phyloP scores from a whole-genome alignment of 148 eudicot genomes.

The Camellia japonica region DNA sequence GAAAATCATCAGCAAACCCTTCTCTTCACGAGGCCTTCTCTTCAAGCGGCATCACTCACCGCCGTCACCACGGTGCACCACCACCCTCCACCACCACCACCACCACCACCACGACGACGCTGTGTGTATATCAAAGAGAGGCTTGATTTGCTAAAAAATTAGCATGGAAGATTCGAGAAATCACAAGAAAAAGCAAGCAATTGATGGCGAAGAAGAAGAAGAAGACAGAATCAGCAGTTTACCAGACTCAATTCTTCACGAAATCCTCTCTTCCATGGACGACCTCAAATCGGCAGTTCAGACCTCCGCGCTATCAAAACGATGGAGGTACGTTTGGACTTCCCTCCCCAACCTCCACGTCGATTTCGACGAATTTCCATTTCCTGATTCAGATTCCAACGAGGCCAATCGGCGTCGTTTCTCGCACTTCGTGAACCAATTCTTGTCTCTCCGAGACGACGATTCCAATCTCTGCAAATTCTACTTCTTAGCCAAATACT shows the following conservation, averaged over 20 bases:
- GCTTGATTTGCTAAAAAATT: too few relatives aligned
- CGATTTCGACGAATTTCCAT: not conserved
- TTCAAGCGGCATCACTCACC: too few relatives aligned
- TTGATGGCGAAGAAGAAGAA: not conserved
- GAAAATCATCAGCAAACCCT: too few relatives aligned
- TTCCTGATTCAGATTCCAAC: not conserved
- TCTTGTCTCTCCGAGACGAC: not conserved
- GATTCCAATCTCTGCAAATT: not conserved
- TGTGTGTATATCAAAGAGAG: too few relatives aligned
- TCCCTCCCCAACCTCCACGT: conserved; percentile 4
- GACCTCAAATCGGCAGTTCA: not conserved
- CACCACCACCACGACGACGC: too few relatives aligned
- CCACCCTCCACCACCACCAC: too few relatives aligned
- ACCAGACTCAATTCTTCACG: not conserved
- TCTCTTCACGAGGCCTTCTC: too few relatives aligned
- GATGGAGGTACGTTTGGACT: not conserved
- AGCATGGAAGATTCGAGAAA: not conserved
- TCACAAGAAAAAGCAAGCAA: not conserved
- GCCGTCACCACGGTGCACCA: too few relatives aligned
- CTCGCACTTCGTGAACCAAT: not conserved
- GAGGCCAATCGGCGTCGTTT: not conserved
- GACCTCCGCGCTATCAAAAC: not conserved
- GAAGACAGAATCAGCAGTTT: not conserved
- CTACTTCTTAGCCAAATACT: not conserved
- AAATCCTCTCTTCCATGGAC: not conserved